These are phyloP conservation scores for Acer yangbiense DNA, from an alignment of 345 rosid species.

Conservation along the genomic window DNA sequence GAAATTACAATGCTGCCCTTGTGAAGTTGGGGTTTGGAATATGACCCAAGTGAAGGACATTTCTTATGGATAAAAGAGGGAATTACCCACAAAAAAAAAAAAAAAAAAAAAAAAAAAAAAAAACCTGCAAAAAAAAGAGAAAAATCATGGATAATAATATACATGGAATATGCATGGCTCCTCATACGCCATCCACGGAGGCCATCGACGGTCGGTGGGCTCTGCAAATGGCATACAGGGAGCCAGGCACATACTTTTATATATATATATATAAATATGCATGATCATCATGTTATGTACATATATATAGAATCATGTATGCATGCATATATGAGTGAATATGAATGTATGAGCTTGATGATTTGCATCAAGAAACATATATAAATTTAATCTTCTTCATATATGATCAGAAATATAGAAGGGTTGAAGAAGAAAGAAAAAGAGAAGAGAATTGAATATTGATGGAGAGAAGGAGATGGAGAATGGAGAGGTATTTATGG, in stretches of 20 bases:
- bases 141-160: constrained; percentile 19
- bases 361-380: not conserved
- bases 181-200: constrained; percentile 99
- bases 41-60: not conserved
- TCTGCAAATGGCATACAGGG: constrained; percentile 98
- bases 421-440: not conserved
- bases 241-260: constrained; percentile 80
- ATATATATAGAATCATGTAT: not conserved
- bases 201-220: constrained; percentile 67
- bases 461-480: constrained; percentile 20
- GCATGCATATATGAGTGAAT: not conserved
- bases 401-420: not conserved
- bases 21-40: not conserved
- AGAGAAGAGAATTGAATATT: constrained; percentile 5
- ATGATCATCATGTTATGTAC: not conserved
- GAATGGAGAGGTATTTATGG: not conserved
- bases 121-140: constrained; percentile 8
- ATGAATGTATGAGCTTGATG: not conserved
- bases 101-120: not conserved
- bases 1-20: constrained; percentile 34
- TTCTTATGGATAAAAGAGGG: not conserved
- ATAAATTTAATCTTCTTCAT: constrained; percentile 1
- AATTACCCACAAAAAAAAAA: not conserved
- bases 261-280: not conserved
- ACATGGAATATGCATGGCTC: constrained; percentile 87